phyloP scores from a whole-genome alignment of 805 yeast genomes.

The Naumovozyma castellii region DNA sequence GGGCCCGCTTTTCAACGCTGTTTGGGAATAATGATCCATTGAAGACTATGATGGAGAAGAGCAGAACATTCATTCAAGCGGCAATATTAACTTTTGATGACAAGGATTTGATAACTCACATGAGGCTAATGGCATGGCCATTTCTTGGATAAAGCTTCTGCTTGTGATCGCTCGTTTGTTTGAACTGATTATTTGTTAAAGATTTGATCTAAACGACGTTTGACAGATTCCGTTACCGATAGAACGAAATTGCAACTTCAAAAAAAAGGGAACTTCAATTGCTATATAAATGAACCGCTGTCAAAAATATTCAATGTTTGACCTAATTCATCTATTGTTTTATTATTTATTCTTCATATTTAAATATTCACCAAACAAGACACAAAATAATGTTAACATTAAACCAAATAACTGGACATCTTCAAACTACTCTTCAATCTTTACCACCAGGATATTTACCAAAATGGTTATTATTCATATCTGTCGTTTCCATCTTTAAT shows the following conservation, averaged over 20 bases:
- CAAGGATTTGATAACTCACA: slow-evolving; percentile 10
- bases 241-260: too few relatives aligned
- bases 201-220: not conserved
- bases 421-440: slow-evolving; percentile 13
- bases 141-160: too few relatives aligned
- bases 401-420: not conserved
- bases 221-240: too few relatives aligned
- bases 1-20: not conserved
- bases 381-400: not conserved
- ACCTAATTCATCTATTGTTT: too few relatives aligned
- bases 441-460: slow-evolving; percentile 52
- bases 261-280: too few relatives aligned
- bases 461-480: slow-evolving; percentile 70
- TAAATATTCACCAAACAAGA: not conserved
- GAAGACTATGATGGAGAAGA: slow-evolving; percentile 2
- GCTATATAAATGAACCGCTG: too few relatives aligned
- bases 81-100: slow-evolving; percentile 14
- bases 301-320: too few relatives aligned
- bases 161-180: not conserved
- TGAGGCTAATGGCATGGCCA: slow-evolving; percentile 15
- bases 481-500: slow-evolving; percentile 87
- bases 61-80: slow-evolving; percentile 11
- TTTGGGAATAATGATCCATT: not conserved
- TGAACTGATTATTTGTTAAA: not conserved
- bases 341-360: not conserved